phyloP scores from a whole-genome alignment of 2,329 filamentous ascomycete species.

The Verticillium tricorpus region DNA sequence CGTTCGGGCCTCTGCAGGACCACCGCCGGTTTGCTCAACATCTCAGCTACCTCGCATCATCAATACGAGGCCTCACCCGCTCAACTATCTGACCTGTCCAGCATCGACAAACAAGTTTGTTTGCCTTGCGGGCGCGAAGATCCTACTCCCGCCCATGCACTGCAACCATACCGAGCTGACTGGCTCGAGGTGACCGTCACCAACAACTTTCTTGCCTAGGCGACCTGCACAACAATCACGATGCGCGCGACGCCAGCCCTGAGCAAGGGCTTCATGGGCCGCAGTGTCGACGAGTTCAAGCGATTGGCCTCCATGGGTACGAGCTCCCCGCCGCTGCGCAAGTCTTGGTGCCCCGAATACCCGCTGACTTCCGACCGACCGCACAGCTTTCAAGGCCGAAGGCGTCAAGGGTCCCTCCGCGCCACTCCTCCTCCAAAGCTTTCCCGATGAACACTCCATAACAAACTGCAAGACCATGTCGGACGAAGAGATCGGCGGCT shows the following conservation, averaged over 20 bases:
- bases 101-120: too few species aligned
- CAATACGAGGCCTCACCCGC: too few species aligned
- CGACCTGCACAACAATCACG: slow-evolving; percentile 9
- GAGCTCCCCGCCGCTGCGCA: slow-evolving; percentile 2
- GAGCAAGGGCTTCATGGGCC: slow-evolving; percentile 49
- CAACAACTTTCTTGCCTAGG: neutral
- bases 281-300: slow-evolving; percentile 57
- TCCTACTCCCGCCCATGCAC: neutral
- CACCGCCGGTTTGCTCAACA: too few species aligned
- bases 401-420: slow-evolving; percentile 60
- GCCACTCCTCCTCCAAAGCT: slow-evolving; percentile 61
- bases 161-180: neutral
- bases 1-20: too few species aligned
- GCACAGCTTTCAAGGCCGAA: slow-evolving; percentile 62
- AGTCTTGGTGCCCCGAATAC: neutral
- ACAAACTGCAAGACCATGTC: slow-evolving; percentile 71
- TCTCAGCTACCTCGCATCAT: too few species aligned
- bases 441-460: slow-evolving; percentile 46
- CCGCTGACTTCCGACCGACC: neutral
- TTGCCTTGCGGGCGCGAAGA: too few species aligned
- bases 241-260: slow-evolving; percentile 47
- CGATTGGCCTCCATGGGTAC: slow-evolving; percentile 52
- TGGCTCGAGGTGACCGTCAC: slow-evolving; percentile 3
- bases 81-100: too few species aligned
- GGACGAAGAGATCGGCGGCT: slow-evolving; percentile 82